A percentile compares a stretch with the other conserved stretches of the same genome.
Evolutionary conservation across 2,329 filamentous ascomycete species (phyloP).

Genomic region (Tolypocladium tundrense): DNA sequence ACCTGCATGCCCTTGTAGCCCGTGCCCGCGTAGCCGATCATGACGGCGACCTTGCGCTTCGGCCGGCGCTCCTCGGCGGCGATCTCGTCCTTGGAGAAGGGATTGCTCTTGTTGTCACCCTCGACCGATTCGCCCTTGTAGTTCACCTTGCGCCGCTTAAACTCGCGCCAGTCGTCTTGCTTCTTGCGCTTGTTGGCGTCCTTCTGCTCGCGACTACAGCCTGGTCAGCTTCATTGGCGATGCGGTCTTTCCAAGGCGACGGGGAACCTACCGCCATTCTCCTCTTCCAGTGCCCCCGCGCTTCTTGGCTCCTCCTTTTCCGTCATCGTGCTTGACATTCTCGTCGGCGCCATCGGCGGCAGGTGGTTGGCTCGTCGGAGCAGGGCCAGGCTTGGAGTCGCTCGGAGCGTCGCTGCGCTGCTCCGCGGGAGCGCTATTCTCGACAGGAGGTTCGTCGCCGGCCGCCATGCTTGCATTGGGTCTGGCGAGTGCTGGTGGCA

Average conservation of each 20-base stretch:
- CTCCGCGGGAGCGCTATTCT: constrained; percentile 10
- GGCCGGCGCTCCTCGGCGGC: constrained; percentile 76
- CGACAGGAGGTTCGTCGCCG: constrained; percentile 17
- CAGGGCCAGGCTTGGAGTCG: background rate
- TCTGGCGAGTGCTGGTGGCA: background rate
- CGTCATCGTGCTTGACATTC: constrained; percentile 4
- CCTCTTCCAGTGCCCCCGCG: constrained; percentile 18
- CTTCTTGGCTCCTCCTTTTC: constrained; percentile 3
- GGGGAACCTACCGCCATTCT: constrained; percentile 7
- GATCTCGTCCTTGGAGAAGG: constrained; percentile 68
- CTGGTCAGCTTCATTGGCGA: constrained; percentile 23
- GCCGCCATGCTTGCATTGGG: constrained; percentile 23
- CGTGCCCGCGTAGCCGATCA: constrained; percentile 92
- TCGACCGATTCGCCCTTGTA: constrained; percentile 22
- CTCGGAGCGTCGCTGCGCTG: constrained; percentile 6
- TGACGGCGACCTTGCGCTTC: constrained; percentile 91
- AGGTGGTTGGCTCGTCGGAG: background rate
- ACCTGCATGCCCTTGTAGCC: constrained; percentile 98
- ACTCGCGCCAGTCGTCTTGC: constrained; percentile 28
- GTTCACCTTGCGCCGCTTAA: constrained; percentile 30
- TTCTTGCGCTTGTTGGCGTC: constrained; percentile 28
- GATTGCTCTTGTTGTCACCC: constrained; percentile 26
- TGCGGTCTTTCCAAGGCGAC: background rate
- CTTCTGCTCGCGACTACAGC: constrained; percentile 18
- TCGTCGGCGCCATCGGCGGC: background rate